phyloP scores from a whole-genome alignment of 768 basidiomycete species.

The Kwoniella botswanensis region DNA sequence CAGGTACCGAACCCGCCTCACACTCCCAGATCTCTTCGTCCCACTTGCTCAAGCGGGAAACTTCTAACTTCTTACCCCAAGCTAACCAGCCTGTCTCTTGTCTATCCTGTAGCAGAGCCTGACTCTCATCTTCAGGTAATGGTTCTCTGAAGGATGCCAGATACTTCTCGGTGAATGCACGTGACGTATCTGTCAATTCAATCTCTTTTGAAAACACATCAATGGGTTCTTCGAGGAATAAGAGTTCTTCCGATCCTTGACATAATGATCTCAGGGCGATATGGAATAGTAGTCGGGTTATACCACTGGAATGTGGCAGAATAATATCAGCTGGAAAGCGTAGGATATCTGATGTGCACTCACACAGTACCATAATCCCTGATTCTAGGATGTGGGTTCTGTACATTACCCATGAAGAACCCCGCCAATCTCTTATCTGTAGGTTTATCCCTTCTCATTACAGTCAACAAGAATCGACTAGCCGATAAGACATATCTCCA shows the following conservation, averaged over 20 bases:
- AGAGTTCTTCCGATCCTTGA: constrained; percentile 66
- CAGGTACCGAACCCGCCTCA: constrained; percentile 65
- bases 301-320: constrained; percentile 61
- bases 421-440: constrained; percentile 44
- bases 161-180: constrained; percentile 65
- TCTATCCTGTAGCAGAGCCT: constrained; percentile 65
- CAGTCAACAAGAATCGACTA: constrained; percentile 36
- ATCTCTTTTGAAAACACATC: constrained; percentile 71
- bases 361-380: constrained; percentile 47
- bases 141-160: constrained; percentile 67
- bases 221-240: constrained; percentile 67
- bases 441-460: constrained; percentile 45
- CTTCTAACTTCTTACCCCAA: constrained; percentile 70
- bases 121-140: constrained; percentile 53
- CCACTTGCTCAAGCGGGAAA: constrained; percentile 46
- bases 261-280: constrained; percentile 80
- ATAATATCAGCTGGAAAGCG: neutral
- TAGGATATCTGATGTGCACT: constrained; percentile 9
- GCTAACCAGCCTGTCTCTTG: constrained; percentile 76
- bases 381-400: constrained; percentile 53
- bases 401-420: constrained; percentile 45
- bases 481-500: constrained; percentile 48
- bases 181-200: constrained; percentile 62
- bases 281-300: constrained; percentile 70
- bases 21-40: constrained; percentile 59